phyloP scores from a whole-genome alignment of 306 rosid genomes.

The Rubus idaeus region DNA sequence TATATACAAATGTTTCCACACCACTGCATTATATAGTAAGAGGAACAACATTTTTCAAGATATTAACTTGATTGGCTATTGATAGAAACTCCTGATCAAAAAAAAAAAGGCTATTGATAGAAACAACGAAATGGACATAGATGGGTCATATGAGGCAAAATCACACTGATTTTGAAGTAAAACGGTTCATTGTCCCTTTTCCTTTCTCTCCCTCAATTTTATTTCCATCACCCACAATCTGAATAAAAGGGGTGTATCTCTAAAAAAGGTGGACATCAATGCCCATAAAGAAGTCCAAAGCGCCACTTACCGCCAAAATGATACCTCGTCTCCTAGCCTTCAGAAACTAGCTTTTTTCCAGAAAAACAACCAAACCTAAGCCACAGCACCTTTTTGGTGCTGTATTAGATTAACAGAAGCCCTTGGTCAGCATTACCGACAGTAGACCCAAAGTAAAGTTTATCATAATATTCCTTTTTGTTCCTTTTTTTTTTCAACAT shows the following conservation, averaged over 20 bases:
- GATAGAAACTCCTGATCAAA: too few species aligned
- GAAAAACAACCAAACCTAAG: not conserved
- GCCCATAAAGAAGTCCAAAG: not conserved
- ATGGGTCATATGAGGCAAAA: not conserved
- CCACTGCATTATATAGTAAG: not conserved
- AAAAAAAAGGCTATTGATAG: too few species aligned
- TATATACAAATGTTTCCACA: not conserved
- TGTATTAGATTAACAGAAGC: not conserved
- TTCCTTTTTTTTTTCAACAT: not conserved
- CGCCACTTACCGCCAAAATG: not conserved
- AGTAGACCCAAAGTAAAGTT: not conserved
- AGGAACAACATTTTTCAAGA: constrained; percentile 5
- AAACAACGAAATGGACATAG: not conserved
- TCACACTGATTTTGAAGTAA: not conserved
- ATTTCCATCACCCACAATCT: not conserved
- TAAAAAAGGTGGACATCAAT: not conserved
- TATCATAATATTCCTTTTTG: not conserved
- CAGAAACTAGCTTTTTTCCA: not conserved
- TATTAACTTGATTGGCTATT: not conserved
- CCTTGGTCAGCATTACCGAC: not conserved
- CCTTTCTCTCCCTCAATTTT: not conserved
- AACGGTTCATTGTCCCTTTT: not conserved
- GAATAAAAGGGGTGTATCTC: not conserved
- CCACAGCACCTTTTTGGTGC: not conserved
- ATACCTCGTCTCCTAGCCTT: not conserved